phyloP scores from a whole-genome alignment of 176 grass and related monocot genomes.

The Paspalum notatum region DNA sequence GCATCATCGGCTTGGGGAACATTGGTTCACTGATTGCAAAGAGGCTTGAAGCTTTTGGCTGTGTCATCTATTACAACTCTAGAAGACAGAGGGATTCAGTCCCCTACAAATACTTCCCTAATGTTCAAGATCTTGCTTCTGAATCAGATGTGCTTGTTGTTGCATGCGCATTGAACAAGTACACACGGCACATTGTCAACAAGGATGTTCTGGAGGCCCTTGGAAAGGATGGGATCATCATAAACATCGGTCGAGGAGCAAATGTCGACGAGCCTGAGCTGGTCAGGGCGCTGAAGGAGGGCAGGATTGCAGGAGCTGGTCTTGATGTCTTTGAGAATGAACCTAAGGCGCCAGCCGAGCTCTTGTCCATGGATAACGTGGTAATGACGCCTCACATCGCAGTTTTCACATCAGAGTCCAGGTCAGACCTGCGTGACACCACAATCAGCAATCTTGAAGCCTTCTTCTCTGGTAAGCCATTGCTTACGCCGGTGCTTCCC shows the following conservation, averaged over 20 bases:
- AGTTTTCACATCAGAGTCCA: conserved; percentile 1
- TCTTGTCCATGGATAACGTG: conserved; percentile 34
- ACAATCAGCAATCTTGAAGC: neutral
- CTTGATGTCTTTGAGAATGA: conserved; percentile 40
- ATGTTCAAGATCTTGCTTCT: neutral
- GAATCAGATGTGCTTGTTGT: conserved; percentile 28
- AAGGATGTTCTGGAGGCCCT: neutral
- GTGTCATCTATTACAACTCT: neutral
- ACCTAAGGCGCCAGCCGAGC: neutral
- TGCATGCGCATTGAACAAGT: neutral
- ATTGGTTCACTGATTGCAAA: neutral
- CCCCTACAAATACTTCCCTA: neutral
- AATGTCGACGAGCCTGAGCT: conserved; percentile 12
- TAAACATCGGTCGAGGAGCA: conserved; percentile 27
- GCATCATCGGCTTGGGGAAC: conserved; percentile 17
- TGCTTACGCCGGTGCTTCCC: neutral
- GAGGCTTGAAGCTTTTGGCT: neutral
- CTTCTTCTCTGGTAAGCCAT: neutral
- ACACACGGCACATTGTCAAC: conserved; percentile 13
- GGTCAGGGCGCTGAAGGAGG: neutral
- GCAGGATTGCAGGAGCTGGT: conserved; percentile 16
- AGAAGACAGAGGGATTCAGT: neutral
- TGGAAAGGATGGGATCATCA: conserved; percentile 11
- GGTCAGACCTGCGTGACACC: neutral
- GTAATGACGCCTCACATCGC: conserved; percentile 2